Base-by-base conservation (phyloP, 164 flowering plant species). In the Hamamelis virginiana region DNA sequence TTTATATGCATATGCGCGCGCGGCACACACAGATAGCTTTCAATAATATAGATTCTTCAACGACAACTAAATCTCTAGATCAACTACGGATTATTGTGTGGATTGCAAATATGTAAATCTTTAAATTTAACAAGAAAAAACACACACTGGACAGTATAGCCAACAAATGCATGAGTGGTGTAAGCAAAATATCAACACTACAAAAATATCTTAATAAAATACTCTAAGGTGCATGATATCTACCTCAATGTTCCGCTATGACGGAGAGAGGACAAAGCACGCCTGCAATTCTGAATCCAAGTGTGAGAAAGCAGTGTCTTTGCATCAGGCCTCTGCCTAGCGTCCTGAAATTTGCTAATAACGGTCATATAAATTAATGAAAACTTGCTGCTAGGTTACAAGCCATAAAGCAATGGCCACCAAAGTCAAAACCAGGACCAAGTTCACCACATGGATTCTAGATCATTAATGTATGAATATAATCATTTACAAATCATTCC, bases 251-350 rank as follows among this genome's bases (percentile, higher is more conserved):
- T 77, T 75, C 87, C 92, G 74, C 91, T 86, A 67, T 83, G 86
- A 62, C 92, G 88, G 46, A 94, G 88, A 67, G 97, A 88, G 43
- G 94, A 82, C 82, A 96, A 80, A 66, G 83, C 94, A 73, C 91
- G 95, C 77, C 97, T 83, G 61, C 88, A 89, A 64, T 93, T 93
- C 66, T 82, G 96, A 71, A 96, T 96, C 99, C 99, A 96, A 55
- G 97, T 90, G 70, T 96, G 98, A 66, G 93, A 85, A 66, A 96
- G 98, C 76, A 96, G 68, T 41, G 93, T 89, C 76, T 93, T 96
- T 41, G 99, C 99, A 86, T 91, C 99, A 57, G 98, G 97, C 82
- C 99, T 88, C 77, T 88, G 96, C 74, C 96, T 85, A 73, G 97
- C 91, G 90, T 96, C 98, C 99, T 96, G 85, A 69, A 79, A 70